Conservation (phyloP, 148 eudicot species). For the Rhododendron williamsianum region DNA sequence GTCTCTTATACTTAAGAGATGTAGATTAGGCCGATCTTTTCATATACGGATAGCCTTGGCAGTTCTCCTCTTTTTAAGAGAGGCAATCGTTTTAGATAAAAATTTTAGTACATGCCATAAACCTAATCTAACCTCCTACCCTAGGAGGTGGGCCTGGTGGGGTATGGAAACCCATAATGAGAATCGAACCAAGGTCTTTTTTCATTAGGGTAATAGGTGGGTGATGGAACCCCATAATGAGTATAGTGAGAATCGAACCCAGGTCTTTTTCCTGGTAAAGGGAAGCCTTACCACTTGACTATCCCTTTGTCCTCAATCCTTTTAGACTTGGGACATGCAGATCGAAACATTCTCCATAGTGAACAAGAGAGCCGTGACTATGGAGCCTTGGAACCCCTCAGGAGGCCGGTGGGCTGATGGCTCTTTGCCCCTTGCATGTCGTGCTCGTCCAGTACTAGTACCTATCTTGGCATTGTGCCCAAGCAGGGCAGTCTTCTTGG, state of each 20-base stretch:
- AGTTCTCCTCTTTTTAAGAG: background rate
- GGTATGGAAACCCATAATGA: background rate
- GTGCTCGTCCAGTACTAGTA: background rate
- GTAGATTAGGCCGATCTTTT: background rate
- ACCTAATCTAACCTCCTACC: background rate
- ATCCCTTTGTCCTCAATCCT: too few species aligned
- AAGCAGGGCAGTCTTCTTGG: background rate
- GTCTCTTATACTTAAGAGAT: background rate
- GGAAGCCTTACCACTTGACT: background rate
- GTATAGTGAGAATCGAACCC: too few species aligned
- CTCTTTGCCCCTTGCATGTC: background rate
- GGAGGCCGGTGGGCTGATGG: background rate
- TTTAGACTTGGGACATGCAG: too few species aligned
- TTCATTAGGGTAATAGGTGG: too few species aligned
- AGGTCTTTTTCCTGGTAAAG: too few species aligned
- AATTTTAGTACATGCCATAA: too few species aligned
- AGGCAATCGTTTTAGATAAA: background rate
- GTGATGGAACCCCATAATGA: too few species aligned
- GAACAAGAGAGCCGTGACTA: background rate
- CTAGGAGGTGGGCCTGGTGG: background rate
- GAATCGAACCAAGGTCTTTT: too few species aligned
- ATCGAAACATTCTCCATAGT: background rate
- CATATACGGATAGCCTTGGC: background rate
- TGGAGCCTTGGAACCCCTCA: background rate
- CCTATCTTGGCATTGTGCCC: background rate